Evolutionary conservation across 225 moss, liverwort and hornwort species (phyloP).

Genomic region (Pleurozium schreberi): DNA sequence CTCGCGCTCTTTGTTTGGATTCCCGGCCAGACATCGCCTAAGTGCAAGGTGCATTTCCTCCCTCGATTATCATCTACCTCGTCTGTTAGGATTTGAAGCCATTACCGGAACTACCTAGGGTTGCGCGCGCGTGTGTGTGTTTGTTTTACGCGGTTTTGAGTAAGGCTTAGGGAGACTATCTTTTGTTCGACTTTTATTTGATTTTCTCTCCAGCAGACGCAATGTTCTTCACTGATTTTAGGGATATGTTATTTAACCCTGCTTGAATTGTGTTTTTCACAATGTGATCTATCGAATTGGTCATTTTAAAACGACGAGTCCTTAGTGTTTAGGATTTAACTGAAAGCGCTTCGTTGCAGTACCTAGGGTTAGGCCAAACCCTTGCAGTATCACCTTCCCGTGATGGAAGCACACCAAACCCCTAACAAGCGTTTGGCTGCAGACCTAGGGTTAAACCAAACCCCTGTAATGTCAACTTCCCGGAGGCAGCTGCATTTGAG

Average conservation of each 20-base stretch:
- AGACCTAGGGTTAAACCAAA: constrained; percentile 5
- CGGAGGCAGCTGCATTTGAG: neutral
- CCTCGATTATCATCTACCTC: neutral
- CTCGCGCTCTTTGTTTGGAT: neutral
- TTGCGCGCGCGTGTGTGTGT: neutral
- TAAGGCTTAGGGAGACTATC: neutral
- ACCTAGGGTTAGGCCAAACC: neutral
- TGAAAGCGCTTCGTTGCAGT: neutral
- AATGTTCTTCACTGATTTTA: neutral
- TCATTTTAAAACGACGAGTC: too few species aligned
- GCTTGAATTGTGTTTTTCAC: neutral
- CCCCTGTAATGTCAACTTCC: neutral
- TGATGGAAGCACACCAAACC: neutral
- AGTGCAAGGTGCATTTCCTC: constrained; percentile 14
- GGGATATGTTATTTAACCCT: neutral
- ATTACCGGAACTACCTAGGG: neutral
- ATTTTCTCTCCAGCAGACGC: neutral
- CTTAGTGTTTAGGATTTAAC: neutral
- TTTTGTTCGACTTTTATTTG: neutral
- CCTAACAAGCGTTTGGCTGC: neutral
- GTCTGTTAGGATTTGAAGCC: neutral
- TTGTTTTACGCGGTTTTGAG: neutral
- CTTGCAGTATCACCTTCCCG: neutral
- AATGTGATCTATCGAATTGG: neutral
- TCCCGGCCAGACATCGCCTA: neutral